Percentiles rank a stretch among this genome's conserved stretches.
phyloP scores from a whole-genome alignment of 2,329 filamentous ascomycete genomes.

The Teratosphaeria nubilosa region DNA sequence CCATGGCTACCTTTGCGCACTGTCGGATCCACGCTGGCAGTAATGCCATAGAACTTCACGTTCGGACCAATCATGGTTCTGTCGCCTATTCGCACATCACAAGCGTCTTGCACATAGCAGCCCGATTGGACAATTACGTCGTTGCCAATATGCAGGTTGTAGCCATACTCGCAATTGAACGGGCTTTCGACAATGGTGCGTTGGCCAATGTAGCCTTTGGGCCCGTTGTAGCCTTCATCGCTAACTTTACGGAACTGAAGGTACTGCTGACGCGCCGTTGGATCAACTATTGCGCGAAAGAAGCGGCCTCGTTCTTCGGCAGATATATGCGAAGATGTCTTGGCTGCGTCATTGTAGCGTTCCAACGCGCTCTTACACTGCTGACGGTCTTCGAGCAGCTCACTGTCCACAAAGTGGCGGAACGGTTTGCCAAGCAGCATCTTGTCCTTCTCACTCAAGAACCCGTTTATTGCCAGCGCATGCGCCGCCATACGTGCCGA shows the following conservation, averaged over 20 bases:
- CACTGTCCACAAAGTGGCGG: conserved; percentile 60
- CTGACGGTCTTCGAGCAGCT: conserved; percentile 74
- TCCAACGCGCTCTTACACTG: conserved; percentile 72
- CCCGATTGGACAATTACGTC: conserved; percentile 74
- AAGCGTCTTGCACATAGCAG: conserved; percentile 81
- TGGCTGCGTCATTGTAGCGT: conserved; percentile 66
- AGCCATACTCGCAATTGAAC: conserved; percentile 90
- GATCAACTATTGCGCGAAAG: conserved; percentile 62
- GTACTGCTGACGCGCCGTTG: conserved; percentile 40
- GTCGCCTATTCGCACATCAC: conserved; percentile 69
- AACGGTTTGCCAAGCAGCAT: conserved; percentile 78
- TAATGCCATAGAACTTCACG: conserved; percentile 74
- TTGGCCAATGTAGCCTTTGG: conserved; percentile 55
- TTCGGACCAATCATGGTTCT: conserved; percentile 63
- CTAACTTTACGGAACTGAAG: conserved; percentile 9
- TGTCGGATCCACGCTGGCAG: conserved; percentile 61
- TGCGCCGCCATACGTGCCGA: conserved; percentile 36
- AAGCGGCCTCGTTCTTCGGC: conserved; percentile 57
- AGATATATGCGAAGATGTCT: conserved; percentile 42
- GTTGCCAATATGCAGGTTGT: conserved; percentile 82
- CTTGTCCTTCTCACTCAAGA: conserved; percentile 64
- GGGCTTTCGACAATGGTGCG: conserved; percentile 74
- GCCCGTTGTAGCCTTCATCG: conserved; percentile 8
- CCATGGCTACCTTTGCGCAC: conserved; percentile 64
- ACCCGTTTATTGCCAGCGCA: conserved; percentile 23